These are phyloP conservation scores for Lecanosticta acicola DNA, from an alignment of 2,329 filamentous ascomycete genomes.

Conservation along the genomic window DNA sequence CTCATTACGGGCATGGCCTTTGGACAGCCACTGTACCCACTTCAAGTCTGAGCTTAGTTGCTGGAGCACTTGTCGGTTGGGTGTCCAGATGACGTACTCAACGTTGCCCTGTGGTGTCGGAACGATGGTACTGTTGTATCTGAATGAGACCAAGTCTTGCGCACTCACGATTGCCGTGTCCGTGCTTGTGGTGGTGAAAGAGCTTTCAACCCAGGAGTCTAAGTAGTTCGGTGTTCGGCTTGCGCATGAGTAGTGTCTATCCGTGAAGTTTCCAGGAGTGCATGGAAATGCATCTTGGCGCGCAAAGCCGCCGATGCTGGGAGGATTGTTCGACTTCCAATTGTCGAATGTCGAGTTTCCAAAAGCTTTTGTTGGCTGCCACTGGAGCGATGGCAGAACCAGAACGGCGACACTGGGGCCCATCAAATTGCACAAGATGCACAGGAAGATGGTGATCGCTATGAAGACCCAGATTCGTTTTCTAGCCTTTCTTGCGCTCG, in stretches of 20 bases:
- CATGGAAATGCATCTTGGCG: neutral
- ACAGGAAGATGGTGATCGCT: conserved; percentile 20
- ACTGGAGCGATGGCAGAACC: conserved; percentile 24
- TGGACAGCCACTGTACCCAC: neutral
- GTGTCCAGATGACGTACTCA: conserved; percentile 14
- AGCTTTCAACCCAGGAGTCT: conserved; percentile 12
- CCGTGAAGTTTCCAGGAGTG: conserved; percentile 1
- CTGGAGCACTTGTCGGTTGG: conserved; percentile 21
- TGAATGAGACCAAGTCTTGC: conserved; percentile 7
- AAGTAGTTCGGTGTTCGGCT: conserved; percentile 1
- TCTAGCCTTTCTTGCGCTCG: neutral
- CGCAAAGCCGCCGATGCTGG: neutral
- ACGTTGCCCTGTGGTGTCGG: neutral
- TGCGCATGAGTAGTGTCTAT: conserved; percentile 6
- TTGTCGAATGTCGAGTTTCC: neutral
- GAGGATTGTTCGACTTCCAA: neutral
- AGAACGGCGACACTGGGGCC: conserved; percentile 28
- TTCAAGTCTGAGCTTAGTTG: conserved; percentile 12
- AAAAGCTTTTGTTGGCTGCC: conserved; percentile 12
- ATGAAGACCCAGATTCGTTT: conserved; percentile 13
- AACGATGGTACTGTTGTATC: conserved; percentile 8
- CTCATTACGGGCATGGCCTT: no score
- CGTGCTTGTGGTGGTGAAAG: neutral
- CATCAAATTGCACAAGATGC: conserved; percentile 30
- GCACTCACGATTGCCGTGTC: neutral